Percentiles rank a stretch among this genome's conserved stretches.
Evolutionary conservation across 768 basidiomycete genomes (phyloP).

Genomic region (Kwoniella sp.): DNA sequence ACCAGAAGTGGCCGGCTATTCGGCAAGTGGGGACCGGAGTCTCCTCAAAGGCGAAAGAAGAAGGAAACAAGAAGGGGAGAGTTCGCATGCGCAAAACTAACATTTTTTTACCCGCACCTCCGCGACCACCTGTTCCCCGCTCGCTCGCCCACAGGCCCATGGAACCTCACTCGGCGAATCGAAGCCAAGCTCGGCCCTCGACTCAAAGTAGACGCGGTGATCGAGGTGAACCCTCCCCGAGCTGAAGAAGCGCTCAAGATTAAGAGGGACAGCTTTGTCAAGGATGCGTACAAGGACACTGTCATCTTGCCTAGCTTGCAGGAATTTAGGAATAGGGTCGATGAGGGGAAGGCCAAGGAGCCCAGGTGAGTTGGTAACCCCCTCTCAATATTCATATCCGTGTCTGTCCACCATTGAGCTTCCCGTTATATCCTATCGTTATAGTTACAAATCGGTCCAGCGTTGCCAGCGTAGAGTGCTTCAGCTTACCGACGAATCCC

Average conservation of each 20-base stretch:
- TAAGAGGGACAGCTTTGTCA: conserved; percentile 85
- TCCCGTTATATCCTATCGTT: too few relatives aligned
- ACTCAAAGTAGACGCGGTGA: conserved; percentile 88
- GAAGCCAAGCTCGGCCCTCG: conserved; percentile 83
- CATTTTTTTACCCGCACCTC: background rate
- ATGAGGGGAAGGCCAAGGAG: conserved; percentile 22
- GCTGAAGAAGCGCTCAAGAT: conserved; percentile 73
- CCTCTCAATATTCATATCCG: too few relatives aligned
- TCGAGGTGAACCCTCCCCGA: conserved; percentile 83
- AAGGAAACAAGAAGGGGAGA: background rate
- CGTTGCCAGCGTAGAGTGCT: too few relatives aligned
- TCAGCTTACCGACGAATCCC: background rate
- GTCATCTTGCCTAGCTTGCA: conserved; percentile 28
- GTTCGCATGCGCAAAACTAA: background rate
- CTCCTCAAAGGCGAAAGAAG: background rate
- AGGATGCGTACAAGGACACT: conserved; percentile 82
- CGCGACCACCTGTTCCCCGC: too few relatives aligned
- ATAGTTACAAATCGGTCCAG: background rate
- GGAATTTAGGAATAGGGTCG: conserved; percentile 27
- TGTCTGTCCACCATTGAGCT: too few relatives aligned
- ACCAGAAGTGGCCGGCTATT: background rate
- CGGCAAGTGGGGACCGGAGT: background rate
- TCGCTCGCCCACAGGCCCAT: conserved; percentile 43
- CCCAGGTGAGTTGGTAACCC: conserved; percentile 35
- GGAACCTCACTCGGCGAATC: conserved; percentile 57